Evolutionary conservation across 1,284 basidiomycete species (phyloP).

Genomic region (Sporisorium iseilematis-ciliati): DNA sequence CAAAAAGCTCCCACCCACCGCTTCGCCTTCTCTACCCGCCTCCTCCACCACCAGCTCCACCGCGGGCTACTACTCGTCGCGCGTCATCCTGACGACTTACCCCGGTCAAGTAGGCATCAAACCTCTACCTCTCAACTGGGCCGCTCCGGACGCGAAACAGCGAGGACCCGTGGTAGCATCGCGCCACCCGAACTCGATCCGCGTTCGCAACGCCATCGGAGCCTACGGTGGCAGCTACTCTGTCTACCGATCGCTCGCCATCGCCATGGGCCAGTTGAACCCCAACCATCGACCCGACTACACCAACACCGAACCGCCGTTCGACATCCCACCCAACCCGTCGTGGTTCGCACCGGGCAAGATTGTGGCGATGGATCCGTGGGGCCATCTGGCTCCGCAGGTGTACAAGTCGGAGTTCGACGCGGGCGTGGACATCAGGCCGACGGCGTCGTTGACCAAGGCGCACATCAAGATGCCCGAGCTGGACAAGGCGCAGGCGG

Average conservation of each 20-base stretch:
- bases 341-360: constrained; percentile 83
- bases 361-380: constrained; percentile 95
- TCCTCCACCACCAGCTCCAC: constrained; percentile 32
- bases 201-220: constrained; percentile 90
- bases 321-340: constrained; percentile 83
- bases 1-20: constrained; percentile 21
- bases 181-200: constrained; percentile 84
- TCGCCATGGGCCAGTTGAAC: constrained; percentile 81
- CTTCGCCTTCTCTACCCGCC: constrained; percentile 31
- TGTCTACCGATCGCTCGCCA: constrained; percentile 88
- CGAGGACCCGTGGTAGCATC: constrained; percentile 92
- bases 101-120: constrained; percentile 73
- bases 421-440: constrained; percentile 64
- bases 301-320: constrained; percentile 87
- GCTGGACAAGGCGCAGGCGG: constrained; percentile 81
- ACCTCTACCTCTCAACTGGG: constrained; percentile 86
- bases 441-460: constrained; percentile 79
- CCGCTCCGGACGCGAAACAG: constrained; percentile 76
- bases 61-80: constrained; percentile 47
- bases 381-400: constrained; percentile 88
- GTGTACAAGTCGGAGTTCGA: constrained; percentile 75
- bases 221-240: constrained; percentile 94
- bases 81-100: constrained; percentile 64
- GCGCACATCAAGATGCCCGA: constrained; percentile 88
- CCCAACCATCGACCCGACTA: constrained; percentile 76